These are phyloP conservation scores for Knoxdaviesia capensis DNA, from an alignment of 2,329 filamentous ascomycete genomes.

Conservation along the genomic window DNA sequence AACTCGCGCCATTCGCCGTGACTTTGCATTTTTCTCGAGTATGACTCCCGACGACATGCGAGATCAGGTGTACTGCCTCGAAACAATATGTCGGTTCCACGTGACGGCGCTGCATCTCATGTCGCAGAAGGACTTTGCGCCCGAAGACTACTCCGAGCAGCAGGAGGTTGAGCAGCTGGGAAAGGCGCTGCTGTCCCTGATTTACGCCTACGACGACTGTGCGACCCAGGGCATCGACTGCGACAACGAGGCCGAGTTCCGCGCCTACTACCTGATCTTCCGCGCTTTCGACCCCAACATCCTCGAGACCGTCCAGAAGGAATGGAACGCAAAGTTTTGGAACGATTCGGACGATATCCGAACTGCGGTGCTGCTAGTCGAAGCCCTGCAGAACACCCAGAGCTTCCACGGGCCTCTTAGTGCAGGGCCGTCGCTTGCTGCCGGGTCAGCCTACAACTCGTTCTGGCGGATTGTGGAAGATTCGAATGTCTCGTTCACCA, in stretches of 20 bases:
- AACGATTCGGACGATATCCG: slow-evolving; percentile 34
- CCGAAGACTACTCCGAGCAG: slow-evolving; percentile 42
- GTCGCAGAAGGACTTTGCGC: slow-evolving; percentile 31
- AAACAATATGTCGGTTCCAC: slow-evolving; percentile 47
- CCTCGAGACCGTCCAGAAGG: slow-evolving; percentile 27
- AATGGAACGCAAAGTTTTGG: slow-evolving; percentile 36
- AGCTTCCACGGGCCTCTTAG: slow-evolving; percentile 36
- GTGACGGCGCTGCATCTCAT: slow-evolving; percentile 44
- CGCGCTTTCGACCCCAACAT: slow-evolving; percentile 39
- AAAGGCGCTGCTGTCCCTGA: slow-evolving; percentile 43
- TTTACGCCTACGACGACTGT: slow-evolving; percentile 47
- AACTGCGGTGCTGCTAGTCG: slow-evolving; percentile 38
- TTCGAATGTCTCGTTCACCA: slow-evolving; percentile 40
- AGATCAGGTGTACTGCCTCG: slow-evolving; percentile 40
- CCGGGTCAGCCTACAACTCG: slow-evolving; percentile 26
- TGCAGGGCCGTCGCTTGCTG: slow-evolving; percentile 25
- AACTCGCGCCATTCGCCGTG: slow-evolving; percentile 44
- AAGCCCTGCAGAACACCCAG: slow-evolving; percentile 37
- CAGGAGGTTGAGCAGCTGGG: slow-evolving; percentile 49
- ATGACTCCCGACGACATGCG: slow-evolving; percentile 35
- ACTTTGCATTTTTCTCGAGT: slow-evolving; percentile 47
- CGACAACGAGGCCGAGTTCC: slow-evolving; percentile 44
- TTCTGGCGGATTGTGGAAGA: slow-evolving; percentile 41
- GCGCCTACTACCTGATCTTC: slow-evolving; percentile 43
- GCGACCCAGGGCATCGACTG: slow-evolving; percentile 34